A percentile compares a stretch with the other conserved stretches of the same genome.
Conservation (phyloP, 2,329 filamentous ascomycete genomes). For the Nemania abortiva region DNA sequence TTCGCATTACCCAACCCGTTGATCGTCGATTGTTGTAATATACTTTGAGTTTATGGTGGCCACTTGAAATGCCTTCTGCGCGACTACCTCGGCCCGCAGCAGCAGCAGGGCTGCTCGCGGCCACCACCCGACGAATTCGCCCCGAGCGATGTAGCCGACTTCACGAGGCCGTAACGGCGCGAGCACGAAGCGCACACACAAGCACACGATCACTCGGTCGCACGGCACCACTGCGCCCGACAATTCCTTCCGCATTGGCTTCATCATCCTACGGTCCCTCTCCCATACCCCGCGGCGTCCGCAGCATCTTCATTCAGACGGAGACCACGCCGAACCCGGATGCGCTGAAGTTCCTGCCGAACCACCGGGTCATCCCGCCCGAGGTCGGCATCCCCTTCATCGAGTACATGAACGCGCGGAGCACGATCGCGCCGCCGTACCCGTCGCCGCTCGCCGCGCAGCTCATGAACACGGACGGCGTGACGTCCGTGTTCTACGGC, state of each 20-base stretch:
- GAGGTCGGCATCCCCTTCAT: slow-evolving; percentile 80
- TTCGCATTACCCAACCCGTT: neutral
- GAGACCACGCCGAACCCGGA: slow-evolving; percentile 95
- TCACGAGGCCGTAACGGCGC: slow-evolving; percentile 41
- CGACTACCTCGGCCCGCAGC: slow-evolving; percentile 47
- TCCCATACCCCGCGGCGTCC: slow-evolving; percentile 55
- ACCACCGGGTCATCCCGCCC: slow-evolving; percentile 84
- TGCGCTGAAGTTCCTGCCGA: slow-evolving; percentile 95
- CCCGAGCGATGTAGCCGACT: slow-evolving; percentile 39
- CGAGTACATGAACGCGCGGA: slow-evolving; percentile 90
- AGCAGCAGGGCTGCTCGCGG: slow-evolving; percentile 43
- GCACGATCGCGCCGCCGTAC: slow-evolving; percentile 88
- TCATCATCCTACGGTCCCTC: slow-evolving; percentile 35
- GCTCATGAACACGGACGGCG: slow-evolving; percentile 92
- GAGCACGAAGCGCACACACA: slow-evolving; percentile 48
- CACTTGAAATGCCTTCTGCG: slow-evolving; percentile 42
- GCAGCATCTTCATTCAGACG: slow-evolving; percentile 97
- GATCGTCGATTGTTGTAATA: neutral
- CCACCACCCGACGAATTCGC: slow-evolving; percentile 41
- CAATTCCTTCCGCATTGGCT: slow-evolving; percentile 12
- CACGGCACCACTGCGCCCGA: slow-evolving; percentile 40
- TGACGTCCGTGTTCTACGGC: slow-evolving; percentile 95
- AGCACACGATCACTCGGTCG: slow-evolving; percentile 45
- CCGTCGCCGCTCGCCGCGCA: slow-evolving; percentile 91
- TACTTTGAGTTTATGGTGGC: slow-evolving; percentile 4